Base-by-base conservation (phyloP, 2,329 filamentous ascomycete genomes). In the Cercospora janseana region DNA sequence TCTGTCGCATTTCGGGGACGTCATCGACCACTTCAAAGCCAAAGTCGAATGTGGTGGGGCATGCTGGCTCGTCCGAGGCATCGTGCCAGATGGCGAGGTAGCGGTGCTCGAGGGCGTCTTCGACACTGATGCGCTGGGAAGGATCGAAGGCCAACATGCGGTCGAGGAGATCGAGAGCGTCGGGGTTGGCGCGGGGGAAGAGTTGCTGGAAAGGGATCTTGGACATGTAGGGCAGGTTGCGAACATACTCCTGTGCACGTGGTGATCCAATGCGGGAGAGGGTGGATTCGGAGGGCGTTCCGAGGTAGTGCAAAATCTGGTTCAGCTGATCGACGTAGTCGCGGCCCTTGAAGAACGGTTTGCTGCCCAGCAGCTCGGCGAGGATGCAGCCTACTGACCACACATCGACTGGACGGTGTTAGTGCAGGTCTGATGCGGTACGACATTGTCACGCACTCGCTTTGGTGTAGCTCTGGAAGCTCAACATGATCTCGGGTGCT, bases 381-480 rank as follows among this genome's bases (percentile, higher is more conserved):
- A 98, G 81, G 64, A 98, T 98, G 69, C 93, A 98, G 55, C 93
- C 93, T 34, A 98, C 92, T 6, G 93, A 98, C 93, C 93, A 98
- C 26, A 98, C 92, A 69, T 98, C 93, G 72, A 98, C 92, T 97
- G 51, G 9, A 46, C 24, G 21, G 20, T 49, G 57, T 59, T 16
- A 58, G 43, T 23, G 31, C 50, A 16, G 34, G 20, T 29, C 16
- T 27, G 31, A 26, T 26, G 12, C 10, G 16, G 29, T 9, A 32
- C 20, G 5, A 13, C 7, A 15, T 24, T 34, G 31, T 6, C 4
- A 92, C 91, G 50, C 83, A 97, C 93, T 98, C 62, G 93, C 93
- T 89, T 98, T 98, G 65, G 93, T 98, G 73, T 98, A 98, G 76
- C 90, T 96, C 74, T 97, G 92, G 82, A 98, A 98, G 77, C 90